phyloP scores from a whole-genome alignment of 148 eudicot species.

The Vaccinium corymbosum region DNA sequence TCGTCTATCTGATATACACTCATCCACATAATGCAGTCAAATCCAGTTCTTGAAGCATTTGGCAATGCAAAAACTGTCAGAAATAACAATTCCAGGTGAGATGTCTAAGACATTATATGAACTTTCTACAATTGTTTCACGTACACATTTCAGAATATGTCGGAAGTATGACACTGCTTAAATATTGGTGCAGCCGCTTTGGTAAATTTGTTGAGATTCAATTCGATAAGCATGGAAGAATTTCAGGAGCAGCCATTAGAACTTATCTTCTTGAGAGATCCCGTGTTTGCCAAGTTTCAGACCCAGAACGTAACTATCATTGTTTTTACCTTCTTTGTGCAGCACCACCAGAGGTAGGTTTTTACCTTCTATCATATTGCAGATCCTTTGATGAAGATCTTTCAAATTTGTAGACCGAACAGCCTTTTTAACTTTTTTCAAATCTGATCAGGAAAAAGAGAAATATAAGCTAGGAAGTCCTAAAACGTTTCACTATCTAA shows the following conservation, averaged over 20 bases:
- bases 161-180: not conserved
- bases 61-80: slow-evolving; percentile 94
- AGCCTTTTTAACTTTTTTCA: slow-evolving; percentile 19
- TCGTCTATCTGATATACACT: not conserved
- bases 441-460: slow-evolving; percentile 49
- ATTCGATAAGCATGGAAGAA: slow-evolving; percentile 76
- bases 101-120: slow-evolving; percentile 6
- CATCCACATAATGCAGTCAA: slow-evolving; percentile 54
- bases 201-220: slow-evolving; percentile 90
- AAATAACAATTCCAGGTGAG: slow-evolving; percentile 85
- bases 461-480: slow-evolving; percentile 74
- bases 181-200: slow-evolving; percentile 58
- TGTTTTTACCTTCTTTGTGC: slow-evolving; percentile 87
- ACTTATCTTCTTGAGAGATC: slow-evolving; percentile 92
- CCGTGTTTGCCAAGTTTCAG: slow-evolving; percentile 82
- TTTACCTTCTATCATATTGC: not conserved
- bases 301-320: slow-evolving; percentile 85
- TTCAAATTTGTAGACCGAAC: slow-evolving; percentile 11
- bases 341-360: slow-evolving; percentile 62
- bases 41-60: slow-evolving; percentile 90
- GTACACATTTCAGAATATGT: not conserved
- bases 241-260: slow-evolving; percentile 89
- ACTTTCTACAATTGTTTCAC: not conserved
- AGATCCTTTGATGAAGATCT: not conserved
- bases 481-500: slow-evolving; percentile 67